Conservation (phyloP, 75 land plant genomes). For the Cryptomeria japonica region DNA sequence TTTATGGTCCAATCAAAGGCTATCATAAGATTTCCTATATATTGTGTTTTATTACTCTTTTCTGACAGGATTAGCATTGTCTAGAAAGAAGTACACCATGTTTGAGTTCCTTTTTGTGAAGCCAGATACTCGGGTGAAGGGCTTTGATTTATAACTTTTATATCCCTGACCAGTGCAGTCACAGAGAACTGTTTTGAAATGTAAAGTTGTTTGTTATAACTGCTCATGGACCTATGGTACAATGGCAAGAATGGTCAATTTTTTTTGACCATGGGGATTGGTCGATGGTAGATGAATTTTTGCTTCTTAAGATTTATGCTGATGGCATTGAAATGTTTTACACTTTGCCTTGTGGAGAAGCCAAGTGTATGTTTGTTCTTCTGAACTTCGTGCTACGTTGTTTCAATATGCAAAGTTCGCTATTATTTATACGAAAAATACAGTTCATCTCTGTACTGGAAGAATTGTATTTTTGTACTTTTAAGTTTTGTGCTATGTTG, state of each 20-base stretch:
- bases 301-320: constrained; percentile 1
- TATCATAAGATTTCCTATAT: constrained; percentile 3
- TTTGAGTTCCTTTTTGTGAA: constrained; percentile 9
- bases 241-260: constrained; percentile 5
- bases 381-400: neutral
- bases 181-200: constrained; percentile 3
- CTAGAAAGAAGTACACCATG: neutral
- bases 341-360: constrained; percentile 5
- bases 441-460: neutral
- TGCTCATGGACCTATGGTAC: neutral
- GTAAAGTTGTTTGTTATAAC: neutral
- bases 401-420: neutral
- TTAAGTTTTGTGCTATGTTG: neutral
- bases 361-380: neutral
- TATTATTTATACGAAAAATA: neutral
- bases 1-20: constrained; percentile 4
- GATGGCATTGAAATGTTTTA: neutral
- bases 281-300: neutral
- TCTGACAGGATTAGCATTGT: neutral
- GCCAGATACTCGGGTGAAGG: constrained; percentile 2
- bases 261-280: constrained; percentile 3
- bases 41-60: constrained; percentile 4
- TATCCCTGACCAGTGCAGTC: neutral
- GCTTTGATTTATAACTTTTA: neutral
- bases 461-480: neutral